phyloP scores from a whole-genome alignment of 2,329 filamentous ascomycete species.

The Neocucurbitaria cava region DNA sequence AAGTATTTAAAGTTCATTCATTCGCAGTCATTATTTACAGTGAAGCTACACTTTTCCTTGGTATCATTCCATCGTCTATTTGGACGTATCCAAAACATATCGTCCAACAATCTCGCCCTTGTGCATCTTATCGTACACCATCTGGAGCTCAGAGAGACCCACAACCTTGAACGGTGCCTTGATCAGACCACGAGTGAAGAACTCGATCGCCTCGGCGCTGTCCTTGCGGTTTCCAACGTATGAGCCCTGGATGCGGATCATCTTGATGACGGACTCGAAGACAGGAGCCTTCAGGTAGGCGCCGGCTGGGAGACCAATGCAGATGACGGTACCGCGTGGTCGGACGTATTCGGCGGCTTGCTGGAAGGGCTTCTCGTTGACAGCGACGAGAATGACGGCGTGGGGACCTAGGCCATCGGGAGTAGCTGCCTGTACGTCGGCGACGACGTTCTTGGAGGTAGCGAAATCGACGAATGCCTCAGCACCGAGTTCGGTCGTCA shows the following conservation, averaged over 20 bases:
- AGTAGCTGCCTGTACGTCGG: constrained; percentile 82
- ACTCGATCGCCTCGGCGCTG: constrained; percentile 86
- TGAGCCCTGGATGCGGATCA: constrained; percentile 78
- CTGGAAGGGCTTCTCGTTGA: constrained; percentile 91
- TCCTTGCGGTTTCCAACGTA: constrained; percentile 95
- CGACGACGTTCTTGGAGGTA: constrained; percentile 76
- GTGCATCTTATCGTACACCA: constrained; percentile 76
- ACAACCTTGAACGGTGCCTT: constrained; percentile 86
- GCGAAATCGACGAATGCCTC: constrained; percentile 80
- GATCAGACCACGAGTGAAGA: constrained; percentile 84
- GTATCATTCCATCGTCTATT: constrained; percentile 22
- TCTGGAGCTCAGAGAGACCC: constrained; percentile 78
- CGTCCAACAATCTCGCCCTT: constrained; percentile 76
- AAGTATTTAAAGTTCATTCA: not conserved
- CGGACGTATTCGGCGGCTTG: constrained; percentile 90
- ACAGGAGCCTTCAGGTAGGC: constrained; percentile 81
- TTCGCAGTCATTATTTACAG: constrained; percentile 14
- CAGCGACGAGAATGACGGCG: constrained; percentile 85
- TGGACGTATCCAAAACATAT: constrained; percentile 75
- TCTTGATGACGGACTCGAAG: constrained; percentile 86
- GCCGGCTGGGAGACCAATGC: constrained; percentile 84
- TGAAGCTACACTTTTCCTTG: not conserved
- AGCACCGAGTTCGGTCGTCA: constrained; percentile 75
- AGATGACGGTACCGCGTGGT: constrained; percentile 80
- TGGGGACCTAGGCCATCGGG: constrained; percentile 83